These are phyloP conservation scores for Candida krabiensis DNA, from an alignment of 805 yeast species.

Conservation along the genomic window DNA sequence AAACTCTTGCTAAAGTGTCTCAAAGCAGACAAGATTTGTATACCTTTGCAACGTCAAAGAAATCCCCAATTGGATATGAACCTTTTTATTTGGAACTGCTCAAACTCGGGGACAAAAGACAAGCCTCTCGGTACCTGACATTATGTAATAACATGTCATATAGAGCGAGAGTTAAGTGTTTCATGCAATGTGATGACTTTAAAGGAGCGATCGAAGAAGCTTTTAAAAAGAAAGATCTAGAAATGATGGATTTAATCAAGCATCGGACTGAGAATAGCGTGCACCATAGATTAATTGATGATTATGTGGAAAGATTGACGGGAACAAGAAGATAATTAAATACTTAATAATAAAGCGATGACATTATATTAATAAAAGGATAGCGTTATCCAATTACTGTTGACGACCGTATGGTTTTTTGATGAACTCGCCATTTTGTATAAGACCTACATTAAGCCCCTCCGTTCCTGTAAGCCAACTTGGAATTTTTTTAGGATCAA, in stretches of 20 bases:
- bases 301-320: slow-evolving; percentile 24
- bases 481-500: slow-evolving; percentile 61
- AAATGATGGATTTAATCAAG: slow-evolving; percentile 28
- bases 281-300: slow-evolving; percentile 22
- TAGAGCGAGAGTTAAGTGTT: slow-evolving; percentile 50
- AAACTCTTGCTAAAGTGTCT: slow-evolving; percentile 43
- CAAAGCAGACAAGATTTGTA: slow-evolving; percentile 55
- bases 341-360: too few species aligned
- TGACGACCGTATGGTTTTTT: slow-evolving; percentile 6
- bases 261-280: slow-evolving; percentile 22
- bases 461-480: slow-evolving; percentile 81
- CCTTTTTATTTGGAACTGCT: slow-evolving; percentile 59
- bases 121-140: slow-evolving; percentile 60
- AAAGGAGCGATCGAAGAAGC: slow-evolving; percentile 52
- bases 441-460: slow-evolving; percentile 49
- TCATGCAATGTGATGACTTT: slow-evolving; percentile 50
- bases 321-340: slow-evolving; percentile 21
- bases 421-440: slow-evolving; percentile 38
- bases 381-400: too few species aligned
- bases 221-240: slow-evolving; percentile 42
- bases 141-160: slow-evolving; percentile 47
- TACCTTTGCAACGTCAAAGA: slow-evolving; percentile 49
- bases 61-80: slow-evolving; percentile 71
- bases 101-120: slow-evolving; percentile 53
- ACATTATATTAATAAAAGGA: too few species aligned